phyloP scores from a whole-genome alignment of 2,329 filamentous ascomycete genomes.

The Venturia carpophila region DNA sequence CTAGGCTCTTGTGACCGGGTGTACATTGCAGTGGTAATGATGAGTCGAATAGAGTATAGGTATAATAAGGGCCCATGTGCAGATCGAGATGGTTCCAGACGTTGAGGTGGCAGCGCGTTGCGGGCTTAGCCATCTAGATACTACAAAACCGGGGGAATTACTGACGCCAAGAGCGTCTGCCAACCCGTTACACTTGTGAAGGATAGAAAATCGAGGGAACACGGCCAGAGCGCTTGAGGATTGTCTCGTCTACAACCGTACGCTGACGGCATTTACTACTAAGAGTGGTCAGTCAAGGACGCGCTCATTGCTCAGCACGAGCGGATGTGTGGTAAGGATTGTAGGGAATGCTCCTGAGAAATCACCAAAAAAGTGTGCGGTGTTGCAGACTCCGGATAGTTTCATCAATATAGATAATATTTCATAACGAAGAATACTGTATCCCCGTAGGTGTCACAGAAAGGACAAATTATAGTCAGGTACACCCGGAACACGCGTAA shows the following conservation, averaged over 20 bases:
- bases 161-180: background rate
- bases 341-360: background rate
- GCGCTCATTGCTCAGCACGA: background rate
- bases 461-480: background rate
- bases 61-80: background rate
- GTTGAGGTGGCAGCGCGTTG: background rate
- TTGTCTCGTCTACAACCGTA: background rate
- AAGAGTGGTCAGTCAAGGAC: conserved; percentile 8
- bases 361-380: background rate
- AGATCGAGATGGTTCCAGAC: background rate
- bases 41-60: background rate
- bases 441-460: conserved; percentile 5
- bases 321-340: background rate
- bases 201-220: no score
- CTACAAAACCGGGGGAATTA: background rate
- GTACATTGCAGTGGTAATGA: conserved; percentile 3
- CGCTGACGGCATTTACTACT: background rate
- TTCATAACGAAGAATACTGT: background rate
- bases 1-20: conserved; percentile 11
- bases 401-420: conserved; percentile 12
- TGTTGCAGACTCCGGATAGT: background rate
- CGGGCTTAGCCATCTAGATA: conserved; percentile 12
- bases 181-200: background rate
- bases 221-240: background rate
- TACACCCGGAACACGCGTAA: background rate